Percentiles rank a stretch among this genome's conserved stretches.
These are phyloP conservation scores for Hypoxylon lenormandii DNA, from an alignment of 495 filamentous ascomycete genomes.

Conservation along the genomic window DNA sequence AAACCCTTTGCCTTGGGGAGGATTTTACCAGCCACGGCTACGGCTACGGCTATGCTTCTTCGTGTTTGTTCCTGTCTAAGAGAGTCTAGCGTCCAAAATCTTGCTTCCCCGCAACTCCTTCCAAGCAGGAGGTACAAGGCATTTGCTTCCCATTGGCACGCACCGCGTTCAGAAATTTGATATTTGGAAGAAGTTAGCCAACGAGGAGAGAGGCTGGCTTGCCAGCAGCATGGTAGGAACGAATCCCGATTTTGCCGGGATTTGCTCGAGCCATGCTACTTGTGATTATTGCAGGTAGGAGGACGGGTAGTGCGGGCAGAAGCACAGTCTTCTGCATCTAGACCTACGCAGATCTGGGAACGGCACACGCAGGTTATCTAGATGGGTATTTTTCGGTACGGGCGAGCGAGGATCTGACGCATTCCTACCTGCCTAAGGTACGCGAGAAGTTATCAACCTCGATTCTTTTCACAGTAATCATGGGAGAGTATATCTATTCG, in stretches of 20 bases:
- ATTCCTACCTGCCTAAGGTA: too few species aligned
- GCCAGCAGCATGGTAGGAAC: constrained; percentile 18
- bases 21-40: constrained; percentile 9
- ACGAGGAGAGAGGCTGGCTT: constrained; percentile 9
- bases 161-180: constrained; percentile 17
- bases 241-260: constrained; percentile 37
- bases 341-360: constrained; percentile 35
- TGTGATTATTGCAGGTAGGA: constrained; percentile 24
- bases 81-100: constrained; percentile 21
- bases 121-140: constrained; percentile 13
- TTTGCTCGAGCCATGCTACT: constrained; percentile 39
- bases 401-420: constrained; percentile 24
- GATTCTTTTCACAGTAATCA: constrained; percentile 18
- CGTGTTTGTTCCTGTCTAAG: constrained; percentile 20
- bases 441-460: constrained; percentile 23
- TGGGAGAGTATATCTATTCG: constrained; percentile 7
- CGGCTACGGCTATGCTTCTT: constrained; percentile 15
- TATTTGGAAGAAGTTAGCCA: constrained; percentile 22
- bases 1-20: constrained; percentile 13
- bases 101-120: constrained; percentile 25
- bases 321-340: constrained; percentile 29
- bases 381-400: constrained; percentile 18
- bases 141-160: constrained; percentile 26
- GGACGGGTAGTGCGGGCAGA: constrained; percentile 29
- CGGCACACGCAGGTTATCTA: constrained; percentile 14